Percentiles rank a stretch among this genome's conserved stretches.
These are phyloP conservation scores for Cordyceps militaris DNA, from an alignment of 2,329 filamentous ascomycete genomes.

Conservation along the genomic window DNA sequence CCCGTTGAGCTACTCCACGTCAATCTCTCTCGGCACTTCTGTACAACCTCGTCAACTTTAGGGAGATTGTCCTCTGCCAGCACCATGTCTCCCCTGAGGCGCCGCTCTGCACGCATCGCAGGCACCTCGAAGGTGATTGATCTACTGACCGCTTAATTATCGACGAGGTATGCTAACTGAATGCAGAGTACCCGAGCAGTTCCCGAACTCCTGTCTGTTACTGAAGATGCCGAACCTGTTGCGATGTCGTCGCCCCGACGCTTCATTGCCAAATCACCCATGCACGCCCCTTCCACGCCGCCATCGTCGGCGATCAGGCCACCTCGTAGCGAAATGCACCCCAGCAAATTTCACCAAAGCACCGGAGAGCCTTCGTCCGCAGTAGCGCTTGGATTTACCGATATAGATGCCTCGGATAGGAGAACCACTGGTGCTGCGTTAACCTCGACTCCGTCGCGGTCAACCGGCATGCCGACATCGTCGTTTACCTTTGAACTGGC, in stretches of 20 bases:
- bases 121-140: conserved; percentile 29
- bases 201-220: conserved; percentile 34
- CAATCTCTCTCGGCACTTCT: not conserved
- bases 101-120: conserved; percentile 39
- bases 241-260: not conserved
- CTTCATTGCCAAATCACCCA: not conserved
- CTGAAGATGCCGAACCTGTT: conserved; percentile 34
- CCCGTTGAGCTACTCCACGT: conserved; percentile 11
- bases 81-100: conserved; percentile 35
- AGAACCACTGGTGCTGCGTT: conserved; percentile 31
- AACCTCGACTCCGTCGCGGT: conserved; percentile 60
- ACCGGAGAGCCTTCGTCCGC: conserved; percentile 73
- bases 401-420: conserved; percentile 55
- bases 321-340: conserved; percentile 80
- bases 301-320: conserved; percentile 62
- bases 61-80: conserved; percentile 17
- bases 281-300: conserved; percentile 44
- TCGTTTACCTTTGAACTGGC: conserved; percentile 61
- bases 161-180: not conserved
- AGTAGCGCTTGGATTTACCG: conserved; percentile 73
- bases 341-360: conserved; percentile 71
- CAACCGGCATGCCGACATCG: conserved; percentile 43
- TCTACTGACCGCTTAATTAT: conserved; percentile 15
- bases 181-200: conserved; percentile 23
- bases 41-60: not conserved